phyloP scores from a whole-genome alignment of 129 eudicot genomes.

The Pseudognaphalium luteoalbum region DNA sequence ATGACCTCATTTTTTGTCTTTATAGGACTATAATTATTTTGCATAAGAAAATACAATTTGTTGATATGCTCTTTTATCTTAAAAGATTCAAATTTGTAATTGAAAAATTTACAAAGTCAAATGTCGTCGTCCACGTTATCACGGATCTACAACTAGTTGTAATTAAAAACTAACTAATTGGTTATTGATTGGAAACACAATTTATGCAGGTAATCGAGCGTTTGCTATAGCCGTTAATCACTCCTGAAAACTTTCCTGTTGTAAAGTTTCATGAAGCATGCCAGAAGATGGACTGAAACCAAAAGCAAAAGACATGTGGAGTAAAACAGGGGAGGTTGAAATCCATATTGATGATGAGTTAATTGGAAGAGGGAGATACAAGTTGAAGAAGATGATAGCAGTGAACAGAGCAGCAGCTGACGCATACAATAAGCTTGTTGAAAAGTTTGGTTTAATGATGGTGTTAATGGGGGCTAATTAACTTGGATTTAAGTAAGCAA shows the following conservation, averaged over 20 bases:
- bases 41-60: too few relatives aligned
- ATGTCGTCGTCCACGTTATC: too few relatives aligned
- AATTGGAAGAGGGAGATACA: constrained; percentile 47
- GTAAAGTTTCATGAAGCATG: constrained; percentile 51
- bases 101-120: too few relatives aligned
- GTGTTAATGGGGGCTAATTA: constrained; percentile 22
- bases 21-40: too few relatives aligned
- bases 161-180: neutral
- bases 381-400: constrained; percentile 45
- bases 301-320: constrained; percentile 41
- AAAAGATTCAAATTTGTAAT: too few relatives aligned
- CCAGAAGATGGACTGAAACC: constrained; percentile 44
- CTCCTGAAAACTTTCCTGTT: constrained; percentile 51
- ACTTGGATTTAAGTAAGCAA: neutral
- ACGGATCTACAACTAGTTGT: too few relatives aligned
- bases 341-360: constrained; percentile 28
- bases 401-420: constrained; percentile 58
- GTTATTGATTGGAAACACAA: neutral
- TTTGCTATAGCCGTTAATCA: constrained; percentile 52
- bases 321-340: constrained; percentile 38
- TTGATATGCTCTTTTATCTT: too few relatives aligned
- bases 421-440: constrained; percentile 41
- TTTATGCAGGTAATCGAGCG: constrained; percentile 40
- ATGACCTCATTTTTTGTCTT: too few relatives aligned
- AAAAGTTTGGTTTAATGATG: constrained; percentile 24